Percentiles rank a stretch among this genome's conserved stretches.
Evolutionary conservation across 345 rosid genomes (phyloP).

Genomic region (Ricinus communis): DNA sequence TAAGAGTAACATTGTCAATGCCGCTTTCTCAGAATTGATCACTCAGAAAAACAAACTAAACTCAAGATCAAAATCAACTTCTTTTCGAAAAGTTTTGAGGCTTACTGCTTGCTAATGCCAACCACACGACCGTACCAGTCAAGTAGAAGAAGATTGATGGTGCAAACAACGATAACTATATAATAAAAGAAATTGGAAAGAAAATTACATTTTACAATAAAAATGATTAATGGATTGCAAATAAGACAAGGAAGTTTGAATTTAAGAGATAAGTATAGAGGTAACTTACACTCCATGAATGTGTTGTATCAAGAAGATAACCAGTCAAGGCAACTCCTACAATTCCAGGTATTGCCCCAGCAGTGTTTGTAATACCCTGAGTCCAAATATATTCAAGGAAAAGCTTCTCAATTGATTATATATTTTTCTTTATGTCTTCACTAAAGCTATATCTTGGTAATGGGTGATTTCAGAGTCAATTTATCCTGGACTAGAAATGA

Average conservation of each 20-base stretch:
- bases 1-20: conserved; percentile 1
- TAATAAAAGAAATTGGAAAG: conserved; percentile 4
- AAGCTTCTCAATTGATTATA: neutral
- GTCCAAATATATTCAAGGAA: conserved; percentile 7
- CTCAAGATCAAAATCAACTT: conserved; percentile 27
- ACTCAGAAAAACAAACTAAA: conserved; percentile 10
- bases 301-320: conserved; percentile 85
- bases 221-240: neutral
- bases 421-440: neutral
- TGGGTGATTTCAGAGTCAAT: neutral
- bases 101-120: conserved; percentile 81
- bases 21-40: conserved; percentile 10
- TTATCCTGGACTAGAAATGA: neutral
- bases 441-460: neutral
- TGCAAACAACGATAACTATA: conserved; percentile 73
- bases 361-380: conserved; percentile 90
- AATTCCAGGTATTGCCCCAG: conserved; percentile 91
- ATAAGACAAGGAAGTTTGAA: neutral
- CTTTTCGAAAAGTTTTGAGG: conserved; percentile 66
- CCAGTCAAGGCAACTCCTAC: conserved; percentile 93
- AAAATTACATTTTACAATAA: neutral
- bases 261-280: neutral
- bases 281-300: conserved; percentile 91
- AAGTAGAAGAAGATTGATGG: conserved; percentile 93
- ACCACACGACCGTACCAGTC: conserved; percentile 86